A percentile compares a stretch with the other conserved stretches of the same genome.
Evolutionary conservation across 2,329 filamentous ascomycete species (phyloP).

Genomic region (Reticulascus tulasneorum): DNA sequence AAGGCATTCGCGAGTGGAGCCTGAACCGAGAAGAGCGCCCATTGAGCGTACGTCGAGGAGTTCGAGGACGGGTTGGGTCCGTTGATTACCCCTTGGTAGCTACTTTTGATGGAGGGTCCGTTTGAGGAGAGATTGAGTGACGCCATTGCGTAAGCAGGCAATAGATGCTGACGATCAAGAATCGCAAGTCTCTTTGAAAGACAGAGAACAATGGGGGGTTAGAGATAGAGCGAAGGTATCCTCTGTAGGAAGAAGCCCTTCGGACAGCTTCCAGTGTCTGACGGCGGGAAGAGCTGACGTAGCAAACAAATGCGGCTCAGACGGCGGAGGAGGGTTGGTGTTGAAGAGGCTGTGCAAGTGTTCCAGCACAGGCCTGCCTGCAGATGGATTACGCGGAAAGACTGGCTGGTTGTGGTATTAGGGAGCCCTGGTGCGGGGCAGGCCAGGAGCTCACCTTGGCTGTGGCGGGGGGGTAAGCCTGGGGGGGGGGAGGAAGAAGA

Average conservation of each 20-base stretch:
- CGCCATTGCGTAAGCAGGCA: slow-evolving; percentile 54
- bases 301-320: slow-evolving; percentile 14
- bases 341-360: no score
- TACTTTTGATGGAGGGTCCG: slow-evolving; percentile 79
- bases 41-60: slow-evolving; percentile 83
- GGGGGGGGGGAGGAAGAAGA: no score
- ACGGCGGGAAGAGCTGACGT: slow-evolving; percentile 15
- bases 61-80: slow-evolving; percentile 45
- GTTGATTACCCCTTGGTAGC: slow-evolving; percentile 60
- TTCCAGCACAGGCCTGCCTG: no score
- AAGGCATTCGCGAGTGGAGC: slow-evolving; percentile 91
- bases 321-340: no score
- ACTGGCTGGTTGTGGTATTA: no score
- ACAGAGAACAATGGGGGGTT: neutral
- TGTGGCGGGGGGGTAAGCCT: no score
- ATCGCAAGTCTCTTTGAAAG: slow-evolving; percentile 5
- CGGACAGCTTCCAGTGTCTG: slow-evolving; percentile 11
- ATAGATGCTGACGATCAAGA: slow-evolving; percentile 16
- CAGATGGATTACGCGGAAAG: no score
- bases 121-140: slow-evolving; percentile 77
- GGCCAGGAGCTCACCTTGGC: no score
- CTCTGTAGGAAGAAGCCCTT: slow-evolving; percentile 8
- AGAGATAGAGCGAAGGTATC: slow-evolving; percentile 3
- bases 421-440: no score
- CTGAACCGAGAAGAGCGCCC: slow-evolving; percentile 91